A percentile compares a stretch with the other conserved stretches of the same genome.
These are phyloP conservation scores for Ophiocytium majus DNA, from an alignment of 352 stramenopile species.

Conservation along the genomic window DNA sequence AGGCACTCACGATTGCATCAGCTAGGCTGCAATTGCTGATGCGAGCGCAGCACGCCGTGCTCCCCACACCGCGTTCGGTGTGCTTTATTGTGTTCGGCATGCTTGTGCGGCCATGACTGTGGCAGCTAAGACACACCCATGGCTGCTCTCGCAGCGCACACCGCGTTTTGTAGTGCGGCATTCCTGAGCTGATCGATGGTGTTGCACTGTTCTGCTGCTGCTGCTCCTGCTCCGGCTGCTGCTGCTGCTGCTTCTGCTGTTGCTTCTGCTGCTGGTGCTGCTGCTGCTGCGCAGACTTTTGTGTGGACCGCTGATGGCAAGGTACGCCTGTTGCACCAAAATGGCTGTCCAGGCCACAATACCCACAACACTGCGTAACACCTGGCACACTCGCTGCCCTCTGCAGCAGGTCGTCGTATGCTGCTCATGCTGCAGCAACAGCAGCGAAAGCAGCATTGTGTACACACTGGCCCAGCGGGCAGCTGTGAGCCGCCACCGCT, in stretches of 20 bases:
- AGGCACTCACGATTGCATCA: background rate
- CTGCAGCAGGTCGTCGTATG: too few species aligned
- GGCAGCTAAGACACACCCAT: background rate
- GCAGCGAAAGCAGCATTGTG: background rate
- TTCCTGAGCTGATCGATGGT: background rate
- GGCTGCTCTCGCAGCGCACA: background rate
- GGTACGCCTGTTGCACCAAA: background rate
- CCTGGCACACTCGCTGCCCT: too few species aligned
- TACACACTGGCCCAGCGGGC: background rate
- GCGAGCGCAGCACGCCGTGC: too few species aligned
- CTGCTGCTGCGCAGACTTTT: slow-evolving; percentile 2
- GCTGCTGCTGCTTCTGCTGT: background rate
- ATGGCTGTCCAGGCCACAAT: background rate
- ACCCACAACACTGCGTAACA: background rate
- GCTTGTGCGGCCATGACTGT: background rate
- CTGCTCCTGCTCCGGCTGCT: background rate
- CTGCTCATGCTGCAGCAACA: background rate
- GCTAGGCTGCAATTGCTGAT: background rate
- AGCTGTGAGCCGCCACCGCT: background rate
- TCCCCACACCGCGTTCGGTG: too few species aligned
- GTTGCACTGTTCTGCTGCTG: background rate
- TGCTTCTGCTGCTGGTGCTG: background rate
- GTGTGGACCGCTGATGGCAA: slow-evolving; percentile 20
- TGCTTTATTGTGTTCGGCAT: background rate
- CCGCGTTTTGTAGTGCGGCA: background rate